Conservation (phyloP, 805 yeast species). For the Saturnispora sanitii region DNA sequence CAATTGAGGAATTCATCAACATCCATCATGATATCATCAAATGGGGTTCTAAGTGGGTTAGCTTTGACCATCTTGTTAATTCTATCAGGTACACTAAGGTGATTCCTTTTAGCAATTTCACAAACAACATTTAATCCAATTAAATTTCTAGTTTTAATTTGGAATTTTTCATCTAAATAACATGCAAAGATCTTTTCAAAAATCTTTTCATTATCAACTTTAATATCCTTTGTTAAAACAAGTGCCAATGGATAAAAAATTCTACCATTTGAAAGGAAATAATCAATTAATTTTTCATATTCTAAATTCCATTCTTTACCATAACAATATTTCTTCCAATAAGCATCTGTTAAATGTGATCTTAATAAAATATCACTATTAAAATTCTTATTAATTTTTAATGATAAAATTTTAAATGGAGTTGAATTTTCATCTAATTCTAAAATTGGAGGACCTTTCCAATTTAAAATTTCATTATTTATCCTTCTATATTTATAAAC, state of each 20-base stretch:
- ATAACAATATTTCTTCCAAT: not conserved
- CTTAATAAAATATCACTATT: not conserved
- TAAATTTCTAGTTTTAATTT: not conserved
- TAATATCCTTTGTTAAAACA: not conserved
- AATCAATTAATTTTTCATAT: not conserved
- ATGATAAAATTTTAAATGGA: not conserved
- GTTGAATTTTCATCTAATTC: not conserved
- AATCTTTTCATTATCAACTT: not conserved
- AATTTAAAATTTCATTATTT: not conserved
- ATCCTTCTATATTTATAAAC: no score
- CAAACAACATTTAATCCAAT: constrained; percentile 4
- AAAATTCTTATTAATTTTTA: not conserved
- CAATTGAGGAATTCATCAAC: not conserved
- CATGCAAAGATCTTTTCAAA: not conserved
- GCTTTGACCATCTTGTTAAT: no score
- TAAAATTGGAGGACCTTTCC: not conserved
- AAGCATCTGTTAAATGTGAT: not conserved
- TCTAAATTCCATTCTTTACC: not conserved
- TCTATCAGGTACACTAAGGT: not conserved
- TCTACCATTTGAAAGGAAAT: not conserved
- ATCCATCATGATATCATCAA: not conserved
- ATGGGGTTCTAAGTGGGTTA: not conserved
- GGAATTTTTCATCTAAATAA: not conserved
- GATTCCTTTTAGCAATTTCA: not conserved
- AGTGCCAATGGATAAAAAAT: constrained; percentile 1